Evolutionary conservation across 2,329 filamentous ascomycete genomes (phyloP).

Genomic region (Fusarium redolens): DNA sequence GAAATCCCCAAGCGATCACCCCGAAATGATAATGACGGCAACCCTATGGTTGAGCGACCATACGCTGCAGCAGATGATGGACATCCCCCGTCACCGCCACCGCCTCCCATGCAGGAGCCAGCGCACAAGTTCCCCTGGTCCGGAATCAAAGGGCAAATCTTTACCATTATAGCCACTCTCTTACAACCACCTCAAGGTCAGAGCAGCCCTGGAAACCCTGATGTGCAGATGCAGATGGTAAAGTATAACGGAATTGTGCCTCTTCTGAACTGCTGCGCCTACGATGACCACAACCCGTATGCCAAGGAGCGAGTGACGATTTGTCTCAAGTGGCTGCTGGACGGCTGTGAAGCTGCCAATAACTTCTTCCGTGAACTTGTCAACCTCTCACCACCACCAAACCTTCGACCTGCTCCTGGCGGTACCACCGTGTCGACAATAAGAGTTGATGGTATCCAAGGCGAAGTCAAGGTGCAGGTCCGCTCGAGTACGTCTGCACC

Average conservation of each 20-base stretch:
- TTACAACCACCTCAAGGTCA: slow-evolving; percentile 81
- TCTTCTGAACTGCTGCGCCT: slow-evolving; percentile 87
- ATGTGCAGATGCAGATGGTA: slow-evolving; percentile 89
- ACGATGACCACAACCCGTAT: slow-evolving; percentile 93
- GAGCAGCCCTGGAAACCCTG: slow-evolving; percentile 71
- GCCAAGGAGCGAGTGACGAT: slow-evolving; percentile 92
- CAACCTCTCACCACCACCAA: slow-evolving; percentile 55
- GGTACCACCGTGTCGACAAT: slow-evolving; percentile 57
- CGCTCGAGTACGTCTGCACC: slow-evolving; percentile 50
- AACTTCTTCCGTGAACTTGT: slow-evolving; percentile 75
- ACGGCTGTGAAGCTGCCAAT: slow-evolving; percentile 79
- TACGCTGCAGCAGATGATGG: slow-evolving; percentile 57
- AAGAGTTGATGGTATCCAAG: slow-evolving; percentile 65
- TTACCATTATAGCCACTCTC: slow-evolving; percentile 88
- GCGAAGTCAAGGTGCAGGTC: slow-evolving; percentile 67
- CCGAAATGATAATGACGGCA: slow-evolving; percentile 31
- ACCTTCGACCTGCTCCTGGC: slow-evolving; percentile 50
- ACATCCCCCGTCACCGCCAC: slow-evolving; percentile 52
- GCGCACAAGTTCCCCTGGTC: slow-evolving; percentile 74
- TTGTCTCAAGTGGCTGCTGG: slow-evolving; percentile 85
- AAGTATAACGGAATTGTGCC: slow-evolving; percentile 87
- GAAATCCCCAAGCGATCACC: slow-evolving; percentile 51
- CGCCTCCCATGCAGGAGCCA: slow-evolving; percentile 67
- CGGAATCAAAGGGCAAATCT: slow-evolving; percentile 90
- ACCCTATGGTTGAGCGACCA: slow-evolving; percentile 70